Base-by-base conservation (phyloP, 192 early-diverging fungal species). In the Backusella sp. region DNA sequence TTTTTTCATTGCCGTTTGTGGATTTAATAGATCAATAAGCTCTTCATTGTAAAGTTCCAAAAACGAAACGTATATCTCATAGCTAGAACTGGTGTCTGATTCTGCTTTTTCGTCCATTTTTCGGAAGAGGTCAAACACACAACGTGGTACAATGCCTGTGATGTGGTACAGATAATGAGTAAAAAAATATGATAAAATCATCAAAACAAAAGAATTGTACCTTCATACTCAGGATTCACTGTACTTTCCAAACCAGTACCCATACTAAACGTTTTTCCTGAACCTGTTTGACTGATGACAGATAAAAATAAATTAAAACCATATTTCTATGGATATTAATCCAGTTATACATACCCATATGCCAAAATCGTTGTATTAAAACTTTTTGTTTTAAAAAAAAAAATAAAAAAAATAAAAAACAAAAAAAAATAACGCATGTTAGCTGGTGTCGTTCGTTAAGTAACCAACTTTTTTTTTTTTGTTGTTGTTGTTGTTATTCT, bases 41-140 rank as follows among this genome's bases (percentile, higher is more conserved):
- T 98, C 96, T 77, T 99, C 97, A 82, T 99, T 98, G 82, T 99
- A 96, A 12, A 97, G 82, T 82, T 99, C 97, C 44, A 99, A 74
- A 81, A 97, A 98, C 4, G 96, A 95, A 5, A 97, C 93, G 42
- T 72, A 83, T 28, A 89, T 81, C 71, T 89, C 85, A 36, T 79
- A 86, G 52, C 77, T 44, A 70, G 67, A 82, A 9, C 70, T 37
- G 23, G 79, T 62, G n/a, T 82, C 70, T 23, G 84, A 70, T 44
- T 76, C 77, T 73, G 79, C 76, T 52, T 80, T 77, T n/a, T 59
- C 79, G 67, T 67, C 82, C 75, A 32, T 41, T 1, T 73, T 73
- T 62, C 66, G 37, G 49, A 92, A 95, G 34, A 95, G 83, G 73
- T 83, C 84, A 53, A 83, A 70, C 46, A 92, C 89, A 35, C 92